phyloP scores from a whole-genome alignment of 345 rosid genomes.

The Gossypium turneri region DNA sequence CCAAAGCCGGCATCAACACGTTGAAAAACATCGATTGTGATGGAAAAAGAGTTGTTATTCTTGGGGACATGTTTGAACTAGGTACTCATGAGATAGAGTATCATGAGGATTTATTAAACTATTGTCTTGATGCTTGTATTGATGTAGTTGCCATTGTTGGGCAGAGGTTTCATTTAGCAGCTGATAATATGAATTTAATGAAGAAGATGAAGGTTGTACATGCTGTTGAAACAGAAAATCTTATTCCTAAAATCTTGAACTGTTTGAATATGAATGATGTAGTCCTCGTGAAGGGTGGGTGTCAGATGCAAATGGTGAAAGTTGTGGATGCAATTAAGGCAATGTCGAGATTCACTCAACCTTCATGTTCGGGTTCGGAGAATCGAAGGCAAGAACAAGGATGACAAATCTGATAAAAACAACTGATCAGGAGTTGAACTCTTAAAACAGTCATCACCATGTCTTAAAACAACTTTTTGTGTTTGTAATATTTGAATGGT shows the following conservation, averaged over 20 bases:
- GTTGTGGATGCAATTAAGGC: conserved; percentile 16
- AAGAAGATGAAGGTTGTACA: conserved; percentile 15
- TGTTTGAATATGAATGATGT: conserved; percentile 20
- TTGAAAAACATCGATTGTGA: no score
- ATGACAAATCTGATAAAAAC: no score
- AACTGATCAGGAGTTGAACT: no score
- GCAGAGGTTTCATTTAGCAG: conserved; percentile 25
- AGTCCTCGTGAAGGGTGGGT: conserved; percentile 33
- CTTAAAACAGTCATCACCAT: no score
- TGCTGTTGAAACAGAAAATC: conserved; percentile 17
- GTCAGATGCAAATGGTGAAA: conserved; percentile 27
- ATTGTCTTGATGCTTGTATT: no score
- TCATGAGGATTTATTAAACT: conserved; percentile 22
- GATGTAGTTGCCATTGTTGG: conserved; percentile 21
- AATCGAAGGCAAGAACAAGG: not conserved
- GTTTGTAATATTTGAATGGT: no score
- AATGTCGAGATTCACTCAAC: not conserved
- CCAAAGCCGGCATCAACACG: no score
- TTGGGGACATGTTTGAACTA: conserved; percentile 33
- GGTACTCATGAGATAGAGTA: conserved; percentile 16
- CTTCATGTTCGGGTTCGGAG: not conserved
- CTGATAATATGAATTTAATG: conserved; percentile 17
- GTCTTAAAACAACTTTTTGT: no score
- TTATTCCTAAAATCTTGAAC: conserved; percentile 24
- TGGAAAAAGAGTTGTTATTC: no score